Percentiles rank a stretch among this genome's conserved stretches.
Evolutionary conservation across 345 rosid species (phyloP).

Genomic region (Kernera saxatilis): DNA sequence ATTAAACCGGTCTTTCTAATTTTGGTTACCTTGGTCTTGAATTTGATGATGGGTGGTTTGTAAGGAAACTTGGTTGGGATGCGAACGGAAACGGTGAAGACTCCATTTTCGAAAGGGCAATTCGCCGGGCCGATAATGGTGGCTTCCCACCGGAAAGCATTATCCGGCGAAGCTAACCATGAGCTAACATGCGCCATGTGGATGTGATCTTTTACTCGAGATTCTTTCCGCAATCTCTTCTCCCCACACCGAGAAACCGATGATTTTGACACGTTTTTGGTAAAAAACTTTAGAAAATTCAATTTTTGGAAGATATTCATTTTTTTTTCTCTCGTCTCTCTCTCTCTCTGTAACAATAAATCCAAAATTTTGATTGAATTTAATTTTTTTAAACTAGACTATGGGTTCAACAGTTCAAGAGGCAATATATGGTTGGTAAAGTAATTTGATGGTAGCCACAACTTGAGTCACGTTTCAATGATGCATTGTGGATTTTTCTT

Average conservation of each 20-base stretch:
- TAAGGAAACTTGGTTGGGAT: not conserved
- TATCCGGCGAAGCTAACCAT: not conserved
- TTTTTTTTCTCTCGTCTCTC: not conserved
- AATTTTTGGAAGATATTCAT: not conserved
- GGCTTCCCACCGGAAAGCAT: conserved; percentile 16
- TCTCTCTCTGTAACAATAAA: not conserved
- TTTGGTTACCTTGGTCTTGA: conserved; percentile 18
- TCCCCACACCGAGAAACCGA: not conserved
- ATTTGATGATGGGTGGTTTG: conserved; percentile 14
- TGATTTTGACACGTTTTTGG: not conserved
- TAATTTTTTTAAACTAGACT: too few species aligned
- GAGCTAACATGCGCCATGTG: not conserved
- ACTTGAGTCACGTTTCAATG: not conserved
- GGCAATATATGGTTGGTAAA: not conserved
- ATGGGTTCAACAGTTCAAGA: too few species aligned
- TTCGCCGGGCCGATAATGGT: not conserved
- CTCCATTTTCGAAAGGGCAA: conserved; percentile 9
- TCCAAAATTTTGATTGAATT: too few species aligned
- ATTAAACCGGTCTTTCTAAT: not conserved
- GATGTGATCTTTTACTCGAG: not conserved
- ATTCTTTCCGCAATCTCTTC: conserved; percentile 2
- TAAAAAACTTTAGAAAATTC: not conserved
- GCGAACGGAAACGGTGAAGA: not conserved
- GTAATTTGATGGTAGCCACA: not conserved
- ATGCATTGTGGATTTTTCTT: not conserved